A percentile compares a stretch with the other conserved stretches of the same genome.
Evolutionary conservation across 1,284 basidiomycete genomes (phyloP).

Genomic region (Ganoderma lingzhi): DNA sequence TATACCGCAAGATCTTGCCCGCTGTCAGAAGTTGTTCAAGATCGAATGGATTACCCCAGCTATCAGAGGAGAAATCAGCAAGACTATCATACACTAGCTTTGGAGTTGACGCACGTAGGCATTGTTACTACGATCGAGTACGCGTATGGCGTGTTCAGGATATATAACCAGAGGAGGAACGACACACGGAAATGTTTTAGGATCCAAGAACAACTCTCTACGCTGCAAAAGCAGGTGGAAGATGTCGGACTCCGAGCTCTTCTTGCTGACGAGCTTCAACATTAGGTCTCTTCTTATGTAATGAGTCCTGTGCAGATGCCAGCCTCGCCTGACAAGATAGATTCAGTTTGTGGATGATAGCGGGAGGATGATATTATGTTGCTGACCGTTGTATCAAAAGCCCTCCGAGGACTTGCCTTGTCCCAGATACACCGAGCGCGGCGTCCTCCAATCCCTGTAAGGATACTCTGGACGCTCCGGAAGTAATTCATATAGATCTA

Average conservation of each 20-base stretch:
- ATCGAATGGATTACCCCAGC: slow-evolving; percentile 1
- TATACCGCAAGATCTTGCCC: slow-evolving; percentile 1
- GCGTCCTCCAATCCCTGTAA: not conserved
- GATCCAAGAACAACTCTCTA: not conserved
- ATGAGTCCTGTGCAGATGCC: not conserved
- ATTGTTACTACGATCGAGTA: slow-evolving; percentile 11
- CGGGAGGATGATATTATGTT: not conserved
- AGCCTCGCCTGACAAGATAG: not conserved
- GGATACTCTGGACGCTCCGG: not conserved
- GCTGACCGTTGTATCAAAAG: not conserved
- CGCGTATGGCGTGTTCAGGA: slow-evolving; percentile 13
- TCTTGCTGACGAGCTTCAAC: slow-evolving; percentile 14
- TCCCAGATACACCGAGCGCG: not conserved
- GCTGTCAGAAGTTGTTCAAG: not conserved
- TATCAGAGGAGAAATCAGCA: not conserved
- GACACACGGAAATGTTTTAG: not conserved
- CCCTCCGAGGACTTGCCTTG: not conserved
- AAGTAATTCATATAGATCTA: not conserved
- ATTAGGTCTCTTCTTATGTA: slow-evolving; percentile 12
- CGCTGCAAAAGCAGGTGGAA: not conserved
- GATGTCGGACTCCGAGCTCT: not conserved
- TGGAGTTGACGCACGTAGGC: slow-evolving; percentile 13
- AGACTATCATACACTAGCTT: not conserved
- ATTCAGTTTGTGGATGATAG: not conserved
- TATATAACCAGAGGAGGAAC: not conserved